Evolutionary conservation across 345 rosid genomes (phyloP), one percentile per base, ranked within the genome.

Genomic region (Fremontodendron californicum): DNA sequence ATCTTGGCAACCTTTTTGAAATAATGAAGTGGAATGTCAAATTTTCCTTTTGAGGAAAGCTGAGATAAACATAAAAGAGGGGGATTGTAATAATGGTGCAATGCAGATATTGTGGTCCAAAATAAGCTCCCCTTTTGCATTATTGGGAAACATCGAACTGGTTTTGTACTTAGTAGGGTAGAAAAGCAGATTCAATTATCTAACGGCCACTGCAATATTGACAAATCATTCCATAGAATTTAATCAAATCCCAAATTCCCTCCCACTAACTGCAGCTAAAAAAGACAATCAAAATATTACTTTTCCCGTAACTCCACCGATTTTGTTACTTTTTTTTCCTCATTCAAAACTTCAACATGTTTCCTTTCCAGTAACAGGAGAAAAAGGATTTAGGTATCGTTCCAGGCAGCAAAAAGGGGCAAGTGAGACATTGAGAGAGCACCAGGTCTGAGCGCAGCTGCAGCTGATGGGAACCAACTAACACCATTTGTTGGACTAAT

Each of bases 391-490:
- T 69, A 92, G 74, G 91, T 77, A 39, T 92, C 96, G 49, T 85
- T 86, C 96, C 94, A 89, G 2, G 96, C 88, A 23, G 94, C 91
- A 66, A 92, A 92, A 67, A 92, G 75, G 19, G 94, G 94, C 79
- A 90, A 81, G 75, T 87, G 91, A 70, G 90, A 73, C 85, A 91
- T 77, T 71, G 93, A 76, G 42, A 88, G 77, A 3, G 85, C 81
- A 7, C 84, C 73, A 52, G 89, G 81, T 82, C 85, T 82, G 18
- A 84, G 51, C 76, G 58, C 58, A 52, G n/a, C n/a, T 6, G 92
- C 37, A 49, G 90, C 82, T n/a, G 91, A 51, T 57, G 91, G 91
- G 72, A 88, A 87, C 90, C 92, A 88, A 23, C 75, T 64, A 54
- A 78, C 78, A 42, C 80, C 81, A 8, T 70, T 18, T 5, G 87